These are phyloP conservation scores for Sordariomycetes sp. DNA, from an alignment of 2,329 filamentous ascomycete species.

Conservation along the genomic window DNA sequence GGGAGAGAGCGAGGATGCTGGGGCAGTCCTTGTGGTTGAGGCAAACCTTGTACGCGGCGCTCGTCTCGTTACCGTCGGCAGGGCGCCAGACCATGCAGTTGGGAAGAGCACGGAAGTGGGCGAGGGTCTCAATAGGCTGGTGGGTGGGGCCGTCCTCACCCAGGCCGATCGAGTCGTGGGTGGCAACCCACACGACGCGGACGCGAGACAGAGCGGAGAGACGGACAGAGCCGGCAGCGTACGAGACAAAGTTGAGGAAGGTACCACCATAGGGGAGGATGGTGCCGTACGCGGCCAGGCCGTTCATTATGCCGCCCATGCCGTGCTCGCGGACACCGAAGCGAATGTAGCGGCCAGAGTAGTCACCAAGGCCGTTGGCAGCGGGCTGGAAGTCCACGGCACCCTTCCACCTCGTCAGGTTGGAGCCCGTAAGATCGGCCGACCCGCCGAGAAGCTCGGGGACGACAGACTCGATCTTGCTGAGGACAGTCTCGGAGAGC, in stretches of 20 bases:
- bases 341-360: conserved; percentile 81
- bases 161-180: conserved; percentile 97
- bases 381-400: conserved; percentile 97
- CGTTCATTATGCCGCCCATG: conserved; percentile 92
- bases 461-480: conserved; percentile 71
- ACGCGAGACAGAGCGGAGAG: conserved; percentile 85
- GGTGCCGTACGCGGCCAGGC: conserved; percentile 89
- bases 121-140: conserved; percentile 96
- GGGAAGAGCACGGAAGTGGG: conserved; percentile 95
- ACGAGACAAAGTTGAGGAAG: conserved; percentile 99
- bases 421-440: conserved; percentile 95
- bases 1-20: conserved; percentile 86
- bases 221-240: conserved; percentile 89
- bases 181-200: conserved; percentile 90
- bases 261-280: conserved; percentile 90
- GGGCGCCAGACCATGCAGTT: conserved; percentile 99
- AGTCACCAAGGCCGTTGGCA: conserved; percentile 74
- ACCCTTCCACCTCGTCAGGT: conserved; percentile 96
- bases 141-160: conserved; percentile 98
- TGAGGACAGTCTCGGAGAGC: conserved; percentile 87
- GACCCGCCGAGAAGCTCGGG: conserved; percentile 94
- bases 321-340: conserved; percentile 88
- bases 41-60: conserved; percentile 92
- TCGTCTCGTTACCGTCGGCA: conserved; percentile 96
- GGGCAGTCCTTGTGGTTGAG: conserved; percentile 84